Evolutionary conservation across 177 flowering plant species (phyloP).

Genomic region (Tripterygium wilfordii): DNA sequence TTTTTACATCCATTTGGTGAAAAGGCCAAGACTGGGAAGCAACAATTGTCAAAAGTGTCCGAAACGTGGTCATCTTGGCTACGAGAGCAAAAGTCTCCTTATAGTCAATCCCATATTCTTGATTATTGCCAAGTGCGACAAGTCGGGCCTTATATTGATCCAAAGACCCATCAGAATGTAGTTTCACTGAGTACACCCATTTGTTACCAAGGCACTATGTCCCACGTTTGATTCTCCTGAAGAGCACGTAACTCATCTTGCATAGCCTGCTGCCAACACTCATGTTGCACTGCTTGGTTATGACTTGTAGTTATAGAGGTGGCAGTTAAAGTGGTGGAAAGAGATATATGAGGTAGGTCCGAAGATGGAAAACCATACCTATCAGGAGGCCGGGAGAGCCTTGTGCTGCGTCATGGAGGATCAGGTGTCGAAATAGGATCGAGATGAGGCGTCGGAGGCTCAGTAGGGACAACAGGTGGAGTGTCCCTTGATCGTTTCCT

Average conservation of each 20-base stretch:
- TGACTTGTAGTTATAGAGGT: neutral
- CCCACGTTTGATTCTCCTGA: constrained; percentile 4
- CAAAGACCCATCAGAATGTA: neutral
- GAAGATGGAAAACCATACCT: constrained; percentile 4
- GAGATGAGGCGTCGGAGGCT: no score
- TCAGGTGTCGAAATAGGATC: no score
- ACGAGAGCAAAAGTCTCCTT: constrained; percentile 1
- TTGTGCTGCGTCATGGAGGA: neutral
- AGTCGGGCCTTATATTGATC: constrained; percentile 2
- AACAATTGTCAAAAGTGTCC: neutral
- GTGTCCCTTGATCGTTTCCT: no score
- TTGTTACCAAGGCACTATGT: constrained; percentile 1
- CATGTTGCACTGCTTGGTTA: neutral
- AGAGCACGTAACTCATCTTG: constrained; percentile 4
- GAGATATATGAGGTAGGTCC: no score
- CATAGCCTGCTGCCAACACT: constrained; percentile 7
- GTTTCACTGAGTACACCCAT: constrained; percentile 1
- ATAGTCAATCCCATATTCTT: constrained; percentile 11
- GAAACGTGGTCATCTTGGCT: neutral
- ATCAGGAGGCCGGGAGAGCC: neutral
- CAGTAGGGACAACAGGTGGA: no score
- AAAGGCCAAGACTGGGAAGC: neutral
- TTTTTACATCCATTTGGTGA: constrained; percentile 8
- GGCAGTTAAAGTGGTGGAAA: neutral
- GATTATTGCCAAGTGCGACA: neutral